Percentiles rank a stretch among this genome's conserved stretches.
Evolutionary conservation across 1,139 yeast genomes (phyloP).

Genomic region (Hemisphaericaspora xylofermentans): DNA sequence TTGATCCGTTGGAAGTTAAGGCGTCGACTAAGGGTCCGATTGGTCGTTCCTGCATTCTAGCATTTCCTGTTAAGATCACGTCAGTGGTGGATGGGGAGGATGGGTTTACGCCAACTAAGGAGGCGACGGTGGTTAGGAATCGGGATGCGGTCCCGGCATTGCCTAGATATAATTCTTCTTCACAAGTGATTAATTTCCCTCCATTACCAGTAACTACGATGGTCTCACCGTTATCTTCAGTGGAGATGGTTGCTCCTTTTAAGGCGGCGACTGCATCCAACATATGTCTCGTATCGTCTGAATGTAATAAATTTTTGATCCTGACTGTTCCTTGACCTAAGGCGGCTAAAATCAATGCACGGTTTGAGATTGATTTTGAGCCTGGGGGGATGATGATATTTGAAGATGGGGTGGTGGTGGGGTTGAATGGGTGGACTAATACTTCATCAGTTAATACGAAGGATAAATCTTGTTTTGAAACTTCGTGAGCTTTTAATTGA

Average conservation of each 20-base stretch:
- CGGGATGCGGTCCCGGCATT: conserved; percentile 99
- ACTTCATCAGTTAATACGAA: conserved; percentile 85
- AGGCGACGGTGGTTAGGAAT: conserved; percentile 87
- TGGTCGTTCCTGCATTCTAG: conserved; percentile 97
- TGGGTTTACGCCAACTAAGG: conserved; percentile 61
- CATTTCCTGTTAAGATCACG: conserved; percentile 84
- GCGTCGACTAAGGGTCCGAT: conserved; percentile 97
- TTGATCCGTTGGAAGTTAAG: conserved; percentile 73
- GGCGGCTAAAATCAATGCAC: conserved; percentile 92
- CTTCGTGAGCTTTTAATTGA: conserved; percentile 84
- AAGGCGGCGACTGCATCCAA: conserved; percentile 77
- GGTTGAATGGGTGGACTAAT: conserved; percentile 55
- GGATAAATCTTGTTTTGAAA: conserved; percentile 75
- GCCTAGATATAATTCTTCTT: conserved; percentile 76
- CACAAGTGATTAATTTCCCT: conserved; percentile 64
- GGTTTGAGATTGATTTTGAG: conserved; percentile 91
- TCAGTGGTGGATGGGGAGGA: conserved; percentile 29
- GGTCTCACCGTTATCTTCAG: conserved; percentile 87
- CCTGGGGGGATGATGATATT: conserved; percentile 84
- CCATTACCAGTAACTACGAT: conserved; percentile 86
- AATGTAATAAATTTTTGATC: conserved; percentile 82
- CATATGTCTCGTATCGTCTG: conserved; percentile 97
- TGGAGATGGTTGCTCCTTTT: conserved; percentile 76
- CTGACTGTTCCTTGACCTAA: conserved; percentile 82
- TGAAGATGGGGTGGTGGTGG: conserved; percentile 37